Percentiles rank a stretch among this genome's conserved stretches.
Conservation (phyloP, 2,329 filamentous ascomycete genomes). For the Claviceps digitariae region DNA sequence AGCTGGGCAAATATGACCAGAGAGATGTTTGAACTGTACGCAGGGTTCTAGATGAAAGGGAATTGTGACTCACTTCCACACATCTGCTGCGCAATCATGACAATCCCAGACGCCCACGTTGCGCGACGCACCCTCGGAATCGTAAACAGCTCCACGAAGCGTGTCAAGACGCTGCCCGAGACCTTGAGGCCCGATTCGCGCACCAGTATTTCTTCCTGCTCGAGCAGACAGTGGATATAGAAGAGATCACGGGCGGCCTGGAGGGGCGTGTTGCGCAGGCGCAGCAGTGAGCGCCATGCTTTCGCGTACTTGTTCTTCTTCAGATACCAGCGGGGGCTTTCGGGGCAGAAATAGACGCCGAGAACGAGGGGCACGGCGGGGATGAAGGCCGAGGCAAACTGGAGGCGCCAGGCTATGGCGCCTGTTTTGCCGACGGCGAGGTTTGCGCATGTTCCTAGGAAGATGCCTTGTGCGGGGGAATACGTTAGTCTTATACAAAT, state of each 20-base stretch:
- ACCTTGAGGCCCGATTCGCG: constrained; percentile 17
- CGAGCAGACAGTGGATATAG: constrained; percentile 36
- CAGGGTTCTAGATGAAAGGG: not conserved
- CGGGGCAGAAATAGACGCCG: constrained; percentile 46
- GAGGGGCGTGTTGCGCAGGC: constrained; percentile 42
- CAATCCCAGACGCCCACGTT: constrained; percentile 50
- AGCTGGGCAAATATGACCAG: too few species aligned
- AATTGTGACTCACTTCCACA: constrained; percentile 27
- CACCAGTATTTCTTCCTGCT: constrained; percentile 17
- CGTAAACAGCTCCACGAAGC: constrained; percentile 43
- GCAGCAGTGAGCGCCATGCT: constrained; percentile 42
- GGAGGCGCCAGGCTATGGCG: constrained; percentile 48
- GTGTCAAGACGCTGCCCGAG: constrained; percentile 32
- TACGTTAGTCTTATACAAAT: not conserved
- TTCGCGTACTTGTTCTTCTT: constrained; percentile 42
- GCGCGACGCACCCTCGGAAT: constrained; percentile 45
- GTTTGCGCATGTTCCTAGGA: constrained; percentile 53
- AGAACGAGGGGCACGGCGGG: constrained; percentile 48
- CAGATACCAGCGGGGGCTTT: constrained; percentile 53
- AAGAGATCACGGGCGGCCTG: constrained; percentile 51
- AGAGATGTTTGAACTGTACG: too few species aligned
- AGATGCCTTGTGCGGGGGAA: constrained; percentile 33
- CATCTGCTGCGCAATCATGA: constrained; percentile 55
- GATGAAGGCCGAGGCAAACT: constrained; percentile 51
- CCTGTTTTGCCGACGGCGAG: constrained; percentile 47